Conservation (phyloP, 148 eudicot species). For the Persicaria maculosa region DNA sequence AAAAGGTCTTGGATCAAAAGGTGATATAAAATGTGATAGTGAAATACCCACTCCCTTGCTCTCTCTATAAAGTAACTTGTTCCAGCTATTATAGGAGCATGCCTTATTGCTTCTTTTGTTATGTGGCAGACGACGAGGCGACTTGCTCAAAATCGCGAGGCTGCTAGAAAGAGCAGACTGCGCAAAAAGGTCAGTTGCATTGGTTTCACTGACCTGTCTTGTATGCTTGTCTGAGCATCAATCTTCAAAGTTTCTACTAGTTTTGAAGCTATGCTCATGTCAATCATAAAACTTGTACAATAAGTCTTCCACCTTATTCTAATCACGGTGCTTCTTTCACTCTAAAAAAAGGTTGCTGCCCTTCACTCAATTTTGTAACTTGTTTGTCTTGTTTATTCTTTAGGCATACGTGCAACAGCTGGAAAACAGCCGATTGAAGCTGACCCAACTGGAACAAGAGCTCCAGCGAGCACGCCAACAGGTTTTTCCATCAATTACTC, state of each 20-base stretch:
- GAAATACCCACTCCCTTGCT: neutral
- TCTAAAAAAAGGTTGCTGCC: neutral
- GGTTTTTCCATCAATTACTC: slow-evolving; percentile 15
- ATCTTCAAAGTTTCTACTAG: neutral
- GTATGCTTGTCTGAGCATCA: slow-evolving; percentile 2
- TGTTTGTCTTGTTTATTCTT: neutral
- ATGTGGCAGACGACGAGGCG: slow-evolving; percentile 62
- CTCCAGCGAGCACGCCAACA: slow-evolving; percentile 44
- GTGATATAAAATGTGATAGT: slow-evolving; percentile 23
- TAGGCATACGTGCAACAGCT: slow-evolving; percentile 80
- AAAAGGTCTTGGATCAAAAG: slow-evolving; percentile 77
- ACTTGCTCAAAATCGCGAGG: slow-evolving; percentile 96
- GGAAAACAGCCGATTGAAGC: slow-evolving; percentile 36
- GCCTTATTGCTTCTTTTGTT: slow-evolving; percentile 6
- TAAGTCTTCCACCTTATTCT: neutral
- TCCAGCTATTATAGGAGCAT: neutral
- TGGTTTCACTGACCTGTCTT: neutral
- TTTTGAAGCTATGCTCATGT: neutral
- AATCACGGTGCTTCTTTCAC: neutral
- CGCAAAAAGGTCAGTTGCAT: slow-evolving; percentile 52
- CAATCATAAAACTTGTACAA: neutral
- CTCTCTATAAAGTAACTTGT: neutral
- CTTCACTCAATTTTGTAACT: neutral
- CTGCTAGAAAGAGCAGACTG: slow-evolving; percentile 88
- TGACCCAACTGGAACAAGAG: slow-evolving; percentile 40